Base-by-base conservation (phyloP, 2,329 filamentous ascomycete species). In the Cordyceps fumosorosea region DNA sequence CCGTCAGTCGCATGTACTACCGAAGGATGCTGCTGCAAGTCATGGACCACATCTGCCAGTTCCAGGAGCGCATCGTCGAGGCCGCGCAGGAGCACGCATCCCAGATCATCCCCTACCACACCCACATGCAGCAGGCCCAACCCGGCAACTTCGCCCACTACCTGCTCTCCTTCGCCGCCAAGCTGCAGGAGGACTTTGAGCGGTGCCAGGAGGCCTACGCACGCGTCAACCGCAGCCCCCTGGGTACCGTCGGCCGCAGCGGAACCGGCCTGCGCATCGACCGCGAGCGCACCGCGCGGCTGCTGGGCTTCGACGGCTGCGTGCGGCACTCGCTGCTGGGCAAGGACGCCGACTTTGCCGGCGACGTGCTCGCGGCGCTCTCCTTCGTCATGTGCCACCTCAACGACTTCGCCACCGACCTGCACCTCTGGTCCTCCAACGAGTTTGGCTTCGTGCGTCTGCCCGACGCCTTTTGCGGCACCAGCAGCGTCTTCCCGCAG, bases 101-200 rank as follows among this genome's bases (percentile, higher is more conserved):
- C 5, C 51, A 40, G 1, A 24, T 64, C 22, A 60, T 65, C 16
- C 62, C 63, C 11, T 64, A 61, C 53, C 60, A 64, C 26, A 64
- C 64, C 12, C 64, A 65, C 24, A 60, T 65, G 60, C 64, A 64
- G 45, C 64, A 64, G 52, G 63, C 64, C 16, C 64, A 65, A 53
- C 63, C 64, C 11, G 64, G 59, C 16, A 62, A 63, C 57, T 58
- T 63, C 50, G 64, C 53, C 2, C 63, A 64, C 29, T 65, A 65
- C 37, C 84, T 63, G 11, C 32, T 63, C 18, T 57, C 61, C 5
- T 63, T 63, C 32, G 55, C 61, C 7, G 55, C 61, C 16, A 63
- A 63, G 16, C 55, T 63, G 1, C 61, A 63, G 42, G 61, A 63
- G 32, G 61, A 63, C n/a, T 63, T 63, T 32, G 61, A 63, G 61